phyloP scores from a whole-genome alignment of 2,329 filamentous ascomycete genomes.

The Magnaporthales sp. region DNA sequence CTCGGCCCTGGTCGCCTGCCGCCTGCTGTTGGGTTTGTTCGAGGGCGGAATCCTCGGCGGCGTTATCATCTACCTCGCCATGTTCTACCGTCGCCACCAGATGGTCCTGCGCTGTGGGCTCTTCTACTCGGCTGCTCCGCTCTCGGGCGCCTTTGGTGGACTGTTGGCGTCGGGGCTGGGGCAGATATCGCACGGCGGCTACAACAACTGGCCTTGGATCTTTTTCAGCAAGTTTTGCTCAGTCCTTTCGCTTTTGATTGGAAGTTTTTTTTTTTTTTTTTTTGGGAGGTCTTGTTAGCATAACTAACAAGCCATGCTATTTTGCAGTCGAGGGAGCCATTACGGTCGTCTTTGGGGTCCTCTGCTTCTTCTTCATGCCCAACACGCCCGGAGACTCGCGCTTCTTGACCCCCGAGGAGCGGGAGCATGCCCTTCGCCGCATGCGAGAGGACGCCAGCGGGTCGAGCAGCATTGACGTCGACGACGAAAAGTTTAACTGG shows the following conservation, averaged over 20 bases:
- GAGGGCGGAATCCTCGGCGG: conserved; percentile 51
- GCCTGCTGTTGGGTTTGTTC: conserved; percentile 41
- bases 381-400: conserved; percentile 16
- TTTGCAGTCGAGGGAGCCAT: conserved; percentile 43
- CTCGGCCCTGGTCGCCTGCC: conserved; percentile 16
- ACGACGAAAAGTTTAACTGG: conserved; percentile 29
- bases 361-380: conserved; percentile 39
- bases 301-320: not conserved
- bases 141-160: conserved; percentile 59
- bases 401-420: conserved; percentile 18
- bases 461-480: conserved; percentile 18
- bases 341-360: conserved; percentile 50
- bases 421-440: conserved; percentile 12
- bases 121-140: conserved; percentile 62
- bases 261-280: not conserved
- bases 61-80: conserved; percentile 40
- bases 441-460: conserved; percentile 16
- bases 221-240: conserved; percentile 31
- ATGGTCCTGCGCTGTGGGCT: conserved; percentile 31
- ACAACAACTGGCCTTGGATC: conserved; percentile 36
- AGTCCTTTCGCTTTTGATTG: too few relatives aligned
- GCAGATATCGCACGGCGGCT: conserved; percentile 32
- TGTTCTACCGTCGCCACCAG: conserved; percentile 58
- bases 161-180: conserved; percentile 51
- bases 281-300: too few relatives aligned